phyloP scores from a whole-genome alignment of 345 rosid genomes.

The Melaleuca alternifolia region DNA sequence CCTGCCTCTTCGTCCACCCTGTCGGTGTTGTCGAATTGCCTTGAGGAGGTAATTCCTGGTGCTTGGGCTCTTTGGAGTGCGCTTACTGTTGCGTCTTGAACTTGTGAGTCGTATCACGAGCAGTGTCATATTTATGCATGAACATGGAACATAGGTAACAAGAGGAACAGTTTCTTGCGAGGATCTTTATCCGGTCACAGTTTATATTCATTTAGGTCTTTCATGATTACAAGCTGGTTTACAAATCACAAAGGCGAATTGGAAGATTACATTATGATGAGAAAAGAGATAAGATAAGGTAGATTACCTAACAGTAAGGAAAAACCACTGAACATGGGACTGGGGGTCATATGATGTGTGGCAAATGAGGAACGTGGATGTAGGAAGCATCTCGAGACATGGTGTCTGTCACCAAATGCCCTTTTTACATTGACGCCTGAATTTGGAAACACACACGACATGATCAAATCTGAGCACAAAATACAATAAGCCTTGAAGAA shows the following conservation, averaged over 20 bases:
- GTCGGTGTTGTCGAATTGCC: slow-evolving; percentile 47
- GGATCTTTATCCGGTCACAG: not conserved
- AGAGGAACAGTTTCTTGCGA: not conserved
- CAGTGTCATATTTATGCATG: not conserved
- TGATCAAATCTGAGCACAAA: not conserved
- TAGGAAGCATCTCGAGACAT: not conserved
- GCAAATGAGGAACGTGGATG: not conserved
- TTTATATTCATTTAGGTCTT: too few species aligned
- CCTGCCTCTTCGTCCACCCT: slow-evolving; percentile 61
- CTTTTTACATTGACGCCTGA: not conserved
- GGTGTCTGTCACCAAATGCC: not conserved
- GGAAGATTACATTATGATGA: not conserved
- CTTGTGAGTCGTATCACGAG: not conserved
- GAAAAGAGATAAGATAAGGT: not conserved
- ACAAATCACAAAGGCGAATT: not conserved
- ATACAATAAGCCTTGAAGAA: not conserved
- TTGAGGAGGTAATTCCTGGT: slow-evolving; percentile 32
- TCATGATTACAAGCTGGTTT: not conserved
- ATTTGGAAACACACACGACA: not conserved
- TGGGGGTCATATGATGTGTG: not conserved
- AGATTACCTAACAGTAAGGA: not conserved
- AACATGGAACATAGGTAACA: too few species aligned
- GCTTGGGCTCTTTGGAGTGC: not conserved
- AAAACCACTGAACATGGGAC: not conserved
- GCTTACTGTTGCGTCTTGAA: not conserved